phyloP scores from a whole-genome alignment of 257 asterid genomes.

The Sherardia arvensis region DNA sequence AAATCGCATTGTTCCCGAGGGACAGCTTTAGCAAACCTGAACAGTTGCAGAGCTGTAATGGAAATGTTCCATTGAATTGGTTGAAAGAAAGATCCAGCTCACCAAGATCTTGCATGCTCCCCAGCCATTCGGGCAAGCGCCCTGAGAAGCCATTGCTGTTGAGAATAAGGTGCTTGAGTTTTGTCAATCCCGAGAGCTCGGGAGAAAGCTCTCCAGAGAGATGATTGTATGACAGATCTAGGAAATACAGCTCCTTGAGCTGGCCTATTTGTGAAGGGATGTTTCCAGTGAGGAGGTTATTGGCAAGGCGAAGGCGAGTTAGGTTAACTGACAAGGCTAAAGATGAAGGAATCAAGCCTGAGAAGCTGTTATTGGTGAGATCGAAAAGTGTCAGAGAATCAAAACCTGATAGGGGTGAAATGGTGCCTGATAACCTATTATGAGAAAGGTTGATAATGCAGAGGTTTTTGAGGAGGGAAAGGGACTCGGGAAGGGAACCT shows the following conservation, averaged over 20 bases:
- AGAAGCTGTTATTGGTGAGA: slow-evolving; percentile 71
- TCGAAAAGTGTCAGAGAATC: slow-evolving; percentile 48
- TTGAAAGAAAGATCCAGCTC: slow-evolving; percentile 76
- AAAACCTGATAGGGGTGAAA: slow-evolving; percentile 48
- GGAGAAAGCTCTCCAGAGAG: slow-evolving; percentile 43
- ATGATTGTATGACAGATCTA: slow-evolving; percentile 65
- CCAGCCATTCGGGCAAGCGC: slow-evolving; percentile 59
- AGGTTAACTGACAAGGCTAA: slow-evolving; percentile 48
- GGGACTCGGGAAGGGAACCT: slow-evolving; percentile 69
- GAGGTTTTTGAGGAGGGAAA: slow-evolving; percentile 63
- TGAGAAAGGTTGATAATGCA: slow-evolving; percentile 59
- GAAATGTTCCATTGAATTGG: slow-evolving; percentile 51
- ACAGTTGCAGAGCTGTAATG: slow-evolving; percentile 60
- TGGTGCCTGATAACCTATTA: slow-evolving; percentile 52
- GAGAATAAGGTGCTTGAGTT: slow-evolving; percentile 59
- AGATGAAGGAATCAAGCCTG: slow-evolving; percentile 46
- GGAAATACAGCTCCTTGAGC: slow-evolving; percentile 48
- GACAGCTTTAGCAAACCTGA: slow-evolving; percentile 56
- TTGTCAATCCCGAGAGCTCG: slow-evolving; percentile 37
- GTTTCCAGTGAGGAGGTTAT: slow-evolving; percentile 50
- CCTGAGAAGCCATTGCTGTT: slow-evolving; percentile 50
- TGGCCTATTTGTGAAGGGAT: slow-evolving; percentile 53
- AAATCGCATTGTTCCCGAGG: slow-evolving; percentile 42
- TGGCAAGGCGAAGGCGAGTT: slow-evolving; percentile 61
- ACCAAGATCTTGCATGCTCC: slow-evolving; percentile 53